phyloP scores from a whole-genome alignment of 2,329 filamentous ascomycete species.

The Pestalotiopsis sp. region DNA sequence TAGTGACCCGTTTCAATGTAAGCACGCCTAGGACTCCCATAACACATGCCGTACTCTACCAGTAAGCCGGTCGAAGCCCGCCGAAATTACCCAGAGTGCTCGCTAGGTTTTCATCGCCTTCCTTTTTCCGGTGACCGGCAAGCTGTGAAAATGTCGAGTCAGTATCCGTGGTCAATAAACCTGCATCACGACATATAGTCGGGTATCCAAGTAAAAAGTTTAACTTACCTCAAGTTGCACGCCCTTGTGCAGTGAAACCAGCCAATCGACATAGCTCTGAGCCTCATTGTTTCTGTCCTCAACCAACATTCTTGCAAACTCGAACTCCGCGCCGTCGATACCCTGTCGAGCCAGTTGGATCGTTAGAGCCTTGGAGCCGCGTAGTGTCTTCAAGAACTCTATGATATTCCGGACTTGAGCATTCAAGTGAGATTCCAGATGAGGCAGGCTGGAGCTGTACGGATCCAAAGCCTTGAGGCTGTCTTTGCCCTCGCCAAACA shows the following conservation, averaged over 20 bases:
- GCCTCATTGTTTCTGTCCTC: constrained; percentile 98
- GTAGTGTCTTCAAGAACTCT: constrained; percentile 77
- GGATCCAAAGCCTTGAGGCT: constrained; percentile 78
- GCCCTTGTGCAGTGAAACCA: constrained; percentile 90
- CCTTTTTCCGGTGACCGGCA: constrained; percentile 12
- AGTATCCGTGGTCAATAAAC: background rate
- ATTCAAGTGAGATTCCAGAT: constrained; percentile 89
- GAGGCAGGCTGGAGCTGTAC: constrained; percentile 76
- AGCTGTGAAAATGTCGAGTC: background rate
- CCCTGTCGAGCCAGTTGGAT: constrained; percentile 91
- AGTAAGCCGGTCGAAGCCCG: constrained; percentile 57
- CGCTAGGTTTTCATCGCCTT: constrained; percentile 2
- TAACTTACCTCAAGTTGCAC: constrained; percentile 81
- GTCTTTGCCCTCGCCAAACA: constrained; percentile 78
- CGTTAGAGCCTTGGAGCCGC: constrained; percentile 85
- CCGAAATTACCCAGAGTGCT: constrained; percentile 46
- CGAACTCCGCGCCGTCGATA: constrained; percentile 91
- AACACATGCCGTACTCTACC: constrained; percentile 36
- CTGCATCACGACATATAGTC: background rate
- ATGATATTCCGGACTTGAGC: constrained; percentile 93
- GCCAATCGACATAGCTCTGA: constrained; percentile 97
- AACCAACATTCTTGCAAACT: constrained; percentile 87
- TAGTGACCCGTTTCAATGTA: background rate
- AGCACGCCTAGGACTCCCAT: too few species aligned
- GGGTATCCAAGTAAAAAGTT: background rate